Evolutionary conservation across 768 basidiomycete genomes (phyloP), one percentile per base, ranked within the genome.

Genomic region (Saitozyma podzolica): DNA sequence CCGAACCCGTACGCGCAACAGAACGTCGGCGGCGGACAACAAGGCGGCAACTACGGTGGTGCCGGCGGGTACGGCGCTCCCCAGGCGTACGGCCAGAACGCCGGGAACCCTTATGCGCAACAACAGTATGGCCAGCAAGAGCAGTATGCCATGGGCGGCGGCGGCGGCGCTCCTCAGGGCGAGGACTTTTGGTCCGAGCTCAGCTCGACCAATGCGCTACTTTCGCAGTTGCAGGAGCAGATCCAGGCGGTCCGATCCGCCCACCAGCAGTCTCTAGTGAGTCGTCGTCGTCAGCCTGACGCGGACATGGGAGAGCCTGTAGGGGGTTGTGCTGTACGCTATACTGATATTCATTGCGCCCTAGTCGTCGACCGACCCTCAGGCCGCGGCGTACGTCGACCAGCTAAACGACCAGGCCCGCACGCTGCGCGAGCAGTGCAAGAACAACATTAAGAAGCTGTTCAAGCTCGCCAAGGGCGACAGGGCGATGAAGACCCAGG

Each of bases 361-460:
- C 50, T 89, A 93, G 78, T 84, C 89, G 75, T 86, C 84, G 74
- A 92, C 92, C 59, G 91, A 92, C 60, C 56, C 64, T 14, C 55
- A 64, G 10, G 72, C 76, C 14, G 60, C 72, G 50, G 66, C 68
- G 6, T 68, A 79, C 55, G 76, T 70, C 3, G 71, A 69, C 41
- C 66, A 70, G 50, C 67, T 79, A 20, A 75, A 75, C 65, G 69
- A 70, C 61, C 65, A 77, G 59, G 67, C 78, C 29, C 70, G 79
- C 59, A 56, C 68, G 10, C 67, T 79, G 45, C 77, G 80, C 62
- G 79, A 82, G 70, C 61, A 72, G 59, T 71, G 79, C 76, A 80
- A 80, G 50, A 78, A 75, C 55, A 74, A 78, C 51, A 81, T 82
- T 61, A 80, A 80, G 64, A 64, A 66, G 50, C 68, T 81, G 39